These are phyloP conservation scores for Solanum gandarillasii DNA, from an alignment of 257 asterid genomes.

Conservation along the genomic window DNA sequence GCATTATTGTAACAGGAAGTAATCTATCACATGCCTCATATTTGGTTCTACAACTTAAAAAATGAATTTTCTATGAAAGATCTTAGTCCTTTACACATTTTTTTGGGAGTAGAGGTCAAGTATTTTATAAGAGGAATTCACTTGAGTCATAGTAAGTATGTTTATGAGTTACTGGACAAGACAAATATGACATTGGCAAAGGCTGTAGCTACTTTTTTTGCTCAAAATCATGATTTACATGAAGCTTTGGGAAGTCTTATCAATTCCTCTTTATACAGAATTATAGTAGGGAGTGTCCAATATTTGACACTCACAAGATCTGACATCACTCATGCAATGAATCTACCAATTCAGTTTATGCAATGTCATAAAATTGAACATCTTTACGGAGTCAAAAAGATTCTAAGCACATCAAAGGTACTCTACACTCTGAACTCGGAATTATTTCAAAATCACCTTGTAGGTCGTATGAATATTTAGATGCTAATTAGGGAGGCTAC, in stretches of 20 bases:
- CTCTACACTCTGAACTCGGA: not conserved
- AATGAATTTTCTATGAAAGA: not conserved
- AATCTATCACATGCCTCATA: not conserved
- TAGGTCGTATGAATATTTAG: not conserved
- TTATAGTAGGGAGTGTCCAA: not conserved
- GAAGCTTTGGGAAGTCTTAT: not conserved
- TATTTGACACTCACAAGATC: not conserved
- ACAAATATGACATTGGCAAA: not conserved
- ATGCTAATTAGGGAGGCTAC: not conserved
- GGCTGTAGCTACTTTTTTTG: too few relatives aligned
- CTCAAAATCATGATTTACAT: not conserved
- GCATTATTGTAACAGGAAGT: not conserved
- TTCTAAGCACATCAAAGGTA: not conserved
- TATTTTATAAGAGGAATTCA: not conserved
- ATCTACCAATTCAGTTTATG: not conserved
- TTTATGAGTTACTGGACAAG: not conserved
- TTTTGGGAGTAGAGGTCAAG: not conserved
- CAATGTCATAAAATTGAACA: not conserved
- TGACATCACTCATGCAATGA: not conserved
- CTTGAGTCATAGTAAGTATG: not conserved
- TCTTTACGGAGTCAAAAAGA: not conserved
- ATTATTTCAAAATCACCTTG: not conserved
- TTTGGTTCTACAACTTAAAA: not conserved
- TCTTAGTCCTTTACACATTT: too few relatives aligned
- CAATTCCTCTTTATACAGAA: not conserved